Evolutionary conservation across 2,329 filamentous ascomycete genomes (phyloP).

Genomic region (Clarireedia homoeocarpa): DNA sequence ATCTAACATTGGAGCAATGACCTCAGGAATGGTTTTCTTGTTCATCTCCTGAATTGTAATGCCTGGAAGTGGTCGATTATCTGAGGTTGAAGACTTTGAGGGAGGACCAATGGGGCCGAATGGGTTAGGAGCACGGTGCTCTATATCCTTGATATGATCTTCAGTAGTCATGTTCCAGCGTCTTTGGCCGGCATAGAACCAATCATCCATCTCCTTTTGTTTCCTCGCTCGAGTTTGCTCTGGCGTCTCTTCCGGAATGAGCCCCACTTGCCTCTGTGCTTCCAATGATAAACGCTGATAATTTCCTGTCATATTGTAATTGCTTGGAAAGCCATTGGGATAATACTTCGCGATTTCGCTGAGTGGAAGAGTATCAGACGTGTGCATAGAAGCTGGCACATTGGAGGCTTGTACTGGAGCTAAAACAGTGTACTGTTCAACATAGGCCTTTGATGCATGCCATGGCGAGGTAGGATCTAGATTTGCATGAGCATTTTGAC

Average conservation of each 20-base stretch:
- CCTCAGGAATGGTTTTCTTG: constrained; percentile 18
- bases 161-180: constrained; percentile 21
- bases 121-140: constrained; percentile 8
- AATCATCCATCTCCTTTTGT: constrained; percentile 19
- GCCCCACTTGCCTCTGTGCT: constrained; percentile 12
- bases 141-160: constrained; percentile 20
- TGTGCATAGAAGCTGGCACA: not conserved
- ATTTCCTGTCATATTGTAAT: constrained; percentile 16
- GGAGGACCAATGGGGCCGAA: constrained; percentile 18
- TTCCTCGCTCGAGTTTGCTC: constrained; percentile 9
- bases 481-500: not conserved
- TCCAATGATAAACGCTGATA: constrained; percentile 15
- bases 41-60: constrained; percentile 21
- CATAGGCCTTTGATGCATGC: not conserved
- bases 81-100: constrained; percentile 9
- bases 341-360: constrained; percentile 23
- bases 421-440: not conserved
- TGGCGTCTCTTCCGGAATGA: not conserved
- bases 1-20: constrained; percentile 20
- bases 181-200: constrained; percentile 26
- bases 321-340: constrained; percentile 21
- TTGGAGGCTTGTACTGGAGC: not conserved
- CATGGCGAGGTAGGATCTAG: constrained; percentile 2
- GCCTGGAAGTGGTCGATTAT: constrained; percentile 7
- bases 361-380: constrained; percentile 22